A percentile compares a stretch with the other conserved stretches of the same genome.
Evolutionary conservation across 345 rosid species (phyloP).

Genomic region (Excoecaria agallocha): DNA sequence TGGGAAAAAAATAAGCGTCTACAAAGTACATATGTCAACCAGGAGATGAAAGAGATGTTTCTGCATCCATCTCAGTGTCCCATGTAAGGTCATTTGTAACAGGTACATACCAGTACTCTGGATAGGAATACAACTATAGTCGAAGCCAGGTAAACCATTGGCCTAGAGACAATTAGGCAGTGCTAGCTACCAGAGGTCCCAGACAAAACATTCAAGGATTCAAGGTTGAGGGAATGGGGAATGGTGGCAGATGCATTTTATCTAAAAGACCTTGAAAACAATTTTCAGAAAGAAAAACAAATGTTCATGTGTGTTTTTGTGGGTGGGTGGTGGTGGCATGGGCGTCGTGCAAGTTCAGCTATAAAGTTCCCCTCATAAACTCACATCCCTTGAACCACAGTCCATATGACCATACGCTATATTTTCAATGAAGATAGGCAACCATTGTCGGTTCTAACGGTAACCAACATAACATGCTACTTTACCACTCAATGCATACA

Average conservation of each 20-base stretch:
- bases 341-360: no score
- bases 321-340: no score
- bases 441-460: background rate
- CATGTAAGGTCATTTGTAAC: background rate
- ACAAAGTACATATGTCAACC: background rate
- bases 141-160: background rate
- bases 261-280: background rate
- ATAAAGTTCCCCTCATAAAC: background rate
- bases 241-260: background rate
- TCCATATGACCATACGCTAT: background rate
- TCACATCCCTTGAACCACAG: background rate
- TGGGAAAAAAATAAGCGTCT: background rate
- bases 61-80: background rate
- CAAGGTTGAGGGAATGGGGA: background rate
- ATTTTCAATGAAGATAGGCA: background rate
- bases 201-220: background rate
- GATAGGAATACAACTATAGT: background rate
- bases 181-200: no score
- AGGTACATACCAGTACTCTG: background rate
- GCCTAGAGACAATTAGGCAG: slow-evolving; percentile 1
- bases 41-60: background rate
- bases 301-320: background rate
- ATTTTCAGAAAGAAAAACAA: background rate
- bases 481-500: background rate
- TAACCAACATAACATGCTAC: background rate